A percentile compares a stretch with the other conserved stretches of the same genome.
Conservation (phyloP, 345 rosid species). For the Laguncularia racemosa region DNA sequence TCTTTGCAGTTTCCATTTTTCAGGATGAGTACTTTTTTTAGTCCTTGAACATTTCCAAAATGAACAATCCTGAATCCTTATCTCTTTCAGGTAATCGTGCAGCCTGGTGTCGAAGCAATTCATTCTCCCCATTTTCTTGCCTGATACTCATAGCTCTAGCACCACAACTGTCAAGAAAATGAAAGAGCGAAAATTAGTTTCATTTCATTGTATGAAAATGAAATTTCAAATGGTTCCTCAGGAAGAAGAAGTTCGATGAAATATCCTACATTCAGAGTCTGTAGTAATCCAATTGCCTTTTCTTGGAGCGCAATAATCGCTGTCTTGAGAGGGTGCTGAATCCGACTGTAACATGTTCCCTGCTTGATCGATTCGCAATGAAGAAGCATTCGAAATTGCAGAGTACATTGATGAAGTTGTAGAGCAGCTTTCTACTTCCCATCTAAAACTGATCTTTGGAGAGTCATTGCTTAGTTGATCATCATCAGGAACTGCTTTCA, state of each 20-base stretch:
- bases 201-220: neutral
- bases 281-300: constrained; percentile 93
- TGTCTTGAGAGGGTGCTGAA: constrained; percentile 31
- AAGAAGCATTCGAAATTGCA: constrained; percentile 43
- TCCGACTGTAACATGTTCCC: constrained; percentile 27
- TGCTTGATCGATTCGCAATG: constrained; percentile 21
- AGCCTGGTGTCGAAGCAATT: neutral
- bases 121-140: neutral
- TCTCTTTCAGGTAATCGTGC: too few species aligned
- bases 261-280: constrained; percentile 69
- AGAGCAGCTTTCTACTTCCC: constrained; percentile 73
- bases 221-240: neutral
- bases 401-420: constrained; percentile 41
- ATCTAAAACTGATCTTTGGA: constrained; percentile 63
- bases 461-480: constrained; percentile 47
- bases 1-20: too few species aligned
- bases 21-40: too few species aligned
- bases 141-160: constrained; percentile 52
- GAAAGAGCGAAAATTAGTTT: neutral
- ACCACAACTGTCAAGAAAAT: constrained; percentile 60
- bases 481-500: constrained; percentile 43
- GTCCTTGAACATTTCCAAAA: too few species aligned
- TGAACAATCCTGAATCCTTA: too few species aligned
- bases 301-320: constrained; percentile 13
- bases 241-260: neutral